Evolutionary conservation across 1,139 yeast genomes (phyloP).

Genomic region (Yamadazyma blattariae): DNA sequence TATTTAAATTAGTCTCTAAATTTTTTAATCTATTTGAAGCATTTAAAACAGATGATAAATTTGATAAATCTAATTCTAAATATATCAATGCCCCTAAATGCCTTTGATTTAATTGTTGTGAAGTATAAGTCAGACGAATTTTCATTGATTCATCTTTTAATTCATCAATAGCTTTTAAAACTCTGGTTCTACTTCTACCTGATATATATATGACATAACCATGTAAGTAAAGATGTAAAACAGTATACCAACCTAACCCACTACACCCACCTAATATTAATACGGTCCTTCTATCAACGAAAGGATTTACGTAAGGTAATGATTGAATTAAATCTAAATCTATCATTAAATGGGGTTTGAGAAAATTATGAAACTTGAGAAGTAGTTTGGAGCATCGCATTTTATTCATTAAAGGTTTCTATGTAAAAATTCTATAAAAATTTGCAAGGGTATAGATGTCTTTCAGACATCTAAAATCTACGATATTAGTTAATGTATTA

Average conservation of each 20-base stretch:
- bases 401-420: no score
- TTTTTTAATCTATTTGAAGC: constrained; percentile 52
- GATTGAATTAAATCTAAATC: constrained; percentile 10
- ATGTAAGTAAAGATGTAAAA: constrained; percentile 70
- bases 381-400: constrained; percentile 1
- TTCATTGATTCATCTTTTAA: constrained; percentile 51
- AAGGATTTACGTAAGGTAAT: constrained; percentile 40
- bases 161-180: constrained; percentile 53
- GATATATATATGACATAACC: constrained; percentile 75
- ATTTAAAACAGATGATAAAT: constrained; percentile 52
- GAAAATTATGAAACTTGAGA: background rate
- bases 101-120: constrained; percentile 15
- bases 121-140: constrained; percentile 20
- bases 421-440: no score
- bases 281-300: constrained; percentile 52
- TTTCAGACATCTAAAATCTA: no score
- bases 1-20: constrained; percentile 53
- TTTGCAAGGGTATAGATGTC: no score
- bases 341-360: constrained; percentile 1
- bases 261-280: constrained; percentile 78
- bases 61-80: constrained; percentile 62
- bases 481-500: no score
- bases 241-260: constrained; percentile 79
- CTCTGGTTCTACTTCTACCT: constrained; percentile 61
- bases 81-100: constrained; percentile 57